Percentiles rank a stretch among this genome's conserved stretches.
phyloP scores from a whole-genome alignment of 108 stramenopile genomes.

The Nitzschia sp. region DNA sequence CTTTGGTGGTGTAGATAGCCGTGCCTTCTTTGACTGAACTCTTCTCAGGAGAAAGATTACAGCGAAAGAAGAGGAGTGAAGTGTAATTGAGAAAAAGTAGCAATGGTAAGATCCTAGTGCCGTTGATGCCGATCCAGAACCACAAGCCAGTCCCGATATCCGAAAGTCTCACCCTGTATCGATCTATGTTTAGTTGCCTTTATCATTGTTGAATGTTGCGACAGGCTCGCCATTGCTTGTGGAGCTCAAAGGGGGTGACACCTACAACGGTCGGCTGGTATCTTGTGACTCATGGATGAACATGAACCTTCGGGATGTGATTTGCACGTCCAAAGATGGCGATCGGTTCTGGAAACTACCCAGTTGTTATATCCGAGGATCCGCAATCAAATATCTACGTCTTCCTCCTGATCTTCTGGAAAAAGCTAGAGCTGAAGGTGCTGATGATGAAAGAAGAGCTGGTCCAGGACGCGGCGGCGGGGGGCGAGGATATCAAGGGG shows the following conservation, averaged over 20 bases:
- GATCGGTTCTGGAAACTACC: constrained; percentile 94
- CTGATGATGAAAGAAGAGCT: constrained; percentile 45
- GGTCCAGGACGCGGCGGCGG: constrained; percentile 24
- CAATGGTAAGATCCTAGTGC: too few species aligned
- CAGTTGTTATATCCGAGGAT: constrained; percentile 96
- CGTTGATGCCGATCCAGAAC: too few species aligned
- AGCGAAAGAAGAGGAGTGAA: too few species aligned
- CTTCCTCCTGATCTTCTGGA: constrained; percentile 93
- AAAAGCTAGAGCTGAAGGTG: constrained; percentile 80
- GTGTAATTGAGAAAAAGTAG: too few species aligned
- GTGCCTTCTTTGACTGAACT: too few species aligned
- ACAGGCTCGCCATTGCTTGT: constrained; percentile 93
- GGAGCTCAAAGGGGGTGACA: constrained; percentile 98
- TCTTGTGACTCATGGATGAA: constrained; percentile 98
- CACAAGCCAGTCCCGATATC: too few species aligned
- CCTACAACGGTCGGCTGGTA: constrained; percentile 98
- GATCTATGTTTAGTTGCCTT: constrained; percentile 86
- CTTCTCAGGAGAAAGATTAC: too few species aligned
- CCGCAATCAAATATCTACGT: constrained; percentile 94
- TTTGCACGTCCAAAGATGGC: constrained; percentile 94
- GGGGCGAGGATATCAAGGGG: constrained; percentile 42
- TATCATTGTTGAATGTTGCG: constrained; percentile 92
- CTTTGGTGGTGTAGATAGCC: too few species aligned
- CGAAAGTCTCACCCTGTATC: too few species aligned
- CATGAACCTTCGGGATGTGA: constrained; percentile 95